phyloP scores from a whole-genome alignment of 352 stramenopile species.

The Phytophthora tentaculata region DNA sequence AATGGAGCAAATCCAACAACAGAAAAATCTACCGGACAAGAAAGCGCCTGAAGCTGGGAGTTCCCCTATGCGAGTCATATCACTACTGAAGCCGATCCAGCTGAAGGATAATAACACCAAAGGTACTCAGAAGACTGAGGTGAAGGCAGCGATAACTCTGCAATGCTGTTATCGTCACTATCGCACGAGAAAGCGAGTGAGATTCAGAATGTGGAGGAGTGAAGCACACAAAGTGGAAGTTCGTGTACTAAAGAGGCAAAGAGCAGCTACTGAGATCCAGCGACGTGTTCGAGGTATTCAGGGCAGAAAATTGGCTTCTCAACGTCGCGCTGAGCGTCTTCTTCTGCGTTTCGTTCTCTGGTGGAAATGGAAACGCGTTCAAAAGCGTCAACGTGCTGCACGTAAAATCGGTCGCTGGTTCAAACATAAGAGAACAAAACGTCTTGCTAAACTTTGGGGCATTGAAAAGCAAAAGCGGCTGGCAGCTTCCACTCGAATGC shows the following conservation, averaged over 20 bases:
- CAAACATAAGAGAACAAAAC: conserved; percentile 41
- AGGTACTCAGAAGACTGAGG: conserved; percentile 6
- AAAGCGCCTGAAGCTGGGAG: neutral
- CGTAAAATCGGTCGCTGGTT: conserved; percentile 48
- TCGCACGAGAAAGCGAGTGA: conserved; percentile 14
- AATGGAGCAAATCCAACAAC: conserved; percentile 1
- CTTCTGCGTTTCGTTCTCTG: conserved; percentile 36
- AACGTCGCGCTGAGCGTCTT: conserved; percentile 33
- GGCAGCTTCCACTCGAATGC: conserved; percentile 32
- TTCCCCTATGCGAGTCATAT: conserved; percentile 5
- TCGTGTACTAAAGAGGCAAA: conserved; percentile 27
- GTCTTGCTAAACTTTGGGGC: conserved; percentile 42
- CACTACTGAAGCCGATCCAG: conserved; percentile 13
- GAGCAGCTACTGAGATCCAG: conserved; percentile 48
- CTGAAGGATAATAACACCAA: conserved; percentile 11
- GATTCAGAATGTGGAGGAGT: conserved; percentile 26
- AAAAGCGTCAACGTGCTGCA: conserved; percentile 28
- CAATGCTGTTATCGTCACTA: conserved; percentile 42
- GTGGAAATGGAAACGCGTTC: conserved; percentile 45
- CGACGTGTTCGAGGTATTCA: conserved; percentile 36
- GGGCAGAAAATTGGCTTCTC: conserved; percentile 28
- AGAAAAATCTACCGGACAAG: conserved; percentile 1
- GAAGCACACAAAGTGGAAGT: conserved; percentile 42
- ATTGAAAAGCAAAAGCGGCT: conserved; percentile 35
- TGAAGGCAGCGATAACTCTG: conserved; percentile 22